Evolutionary conservation across 2,329 filamentous ascomycete genomes (phyloP).

Genomic region (Clonostachys rhizophaga): DNA sequence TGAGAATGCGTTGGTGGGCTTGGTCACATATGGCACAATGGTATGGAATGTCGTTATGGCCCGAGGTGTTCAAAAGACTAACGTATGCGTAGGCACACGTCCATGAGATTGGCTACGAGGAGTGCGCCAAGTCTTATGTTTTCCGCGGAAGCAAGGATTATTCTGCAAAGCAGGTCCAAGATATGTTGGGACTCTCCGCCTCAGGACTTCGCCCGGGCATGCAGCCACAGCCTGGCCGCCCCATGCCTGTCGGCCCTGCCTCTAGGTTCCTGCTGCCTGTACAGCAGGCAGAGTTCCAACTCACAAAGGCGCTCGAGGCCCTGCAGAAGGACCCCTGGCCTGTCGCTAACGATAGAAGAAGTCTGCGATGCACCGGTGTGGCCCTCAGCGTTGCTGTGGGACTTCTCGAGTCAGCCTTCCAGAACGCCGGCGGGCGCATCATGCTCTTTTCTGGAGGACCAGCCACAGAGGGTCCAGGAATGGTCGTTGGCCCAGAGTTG

Average conservation of each 20-base stretch:
- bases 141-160: constrained; percentile 99
- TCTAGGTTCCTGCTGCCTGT: constrained; percentile 91
- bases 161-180: constrained; percentile 96
- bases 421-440: constrained; percentile 89
- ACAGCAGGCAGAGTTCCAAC: constrained; percentile 92
- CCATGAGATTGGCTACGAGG: constrained; percentile 95
- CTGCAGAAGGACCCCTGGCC: constrained; percentile 98
- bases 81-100: constrained; percentile 67
- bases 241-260: constrained; percentile 73
- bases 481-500: constrained; percentile 93
- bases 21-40: constrained; percentile 93
- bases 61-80: neutral
- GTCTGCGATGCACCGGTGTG: constrained; percentile 88
- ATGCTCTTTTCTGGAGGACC: constrained; percentile 97
- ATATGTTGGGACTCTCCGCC: constrained; percentile 86
- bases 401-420: constrained; percentile 88
- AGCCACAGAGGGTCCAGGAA: constrained; percentile 91
- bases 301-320: constrained; percentile 93
- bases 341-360: constrained; percentile 87
- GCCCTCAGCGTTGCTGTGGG: constrained; percentile 94
- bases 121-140: constrained; percentile 97
- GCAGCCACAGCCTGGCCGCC: constrained; percentile 69
- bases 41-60: constrained; percentile 34
- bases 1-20: constrained; percentile 74
- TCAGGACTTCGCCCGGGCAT: constrained; percentile 70